Base-by-base conservation (phyloP, 768 basidiomycete species). In the Phaffia australis region DNA sequence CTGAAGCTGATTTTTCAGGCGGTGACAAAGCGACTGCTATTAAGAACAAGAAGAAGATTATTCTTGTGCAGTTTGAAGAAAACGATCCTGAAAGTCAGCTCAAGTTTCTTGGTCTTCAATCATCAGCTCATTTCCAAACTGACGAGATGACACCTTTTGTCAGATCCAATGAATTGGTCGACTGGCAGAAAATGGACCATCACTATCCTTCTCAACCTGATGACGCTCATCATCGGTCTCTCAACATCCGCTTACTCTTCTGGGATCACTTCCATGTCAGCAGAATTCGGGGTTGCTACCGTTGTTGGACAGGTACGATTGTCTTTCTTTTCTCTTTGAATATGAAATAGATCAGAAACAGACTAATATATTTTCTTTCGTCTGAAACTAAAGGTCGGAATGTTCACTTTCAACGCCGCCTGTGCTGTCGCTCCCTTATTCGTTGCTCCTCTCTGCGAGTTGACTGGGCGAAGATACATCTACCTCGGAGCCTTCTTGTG, bases 21-120 rank as follows among this genome's bases (percentile, higher is more conserved):
- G 88, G 91, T 14, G 89, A 93, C 62, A 92, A 94, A 72, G 97
- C 93, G 94, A 92, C 95, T 73, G 90, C 91, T 75, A 79, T 95
- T 48, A 92, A 95, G 77, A 80, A 83, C 55, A 42, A 42, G 11
- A 42, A 42, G 23, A 72, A 70, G 66, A 68, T 72, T 49, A 64
- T 67, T 14, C 63, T 72, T 18, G 65, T 72, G 23, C 63, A 68
- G 23, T 72, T 72, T 60, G 72, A 72, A 49, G 64, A 69, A 29
- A 64, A 66, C 35, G 72, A 72, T 60, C 72, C 72, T 2, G 71
- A 71, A 50, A 52, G 50, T 56, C n/a, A 30, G 29, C 19, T 9
- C 35, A 5, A 3, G 19, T 47, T 35, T 29, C 7, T 32, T 23
- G 6, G 9, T 57, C n/a, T 16, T 49, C 49, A 6, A 25, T 57